Evolutionary conservation across 139 green algal species (phyloP).

Genomic region (Chlamydomonas incerta): DNA sequence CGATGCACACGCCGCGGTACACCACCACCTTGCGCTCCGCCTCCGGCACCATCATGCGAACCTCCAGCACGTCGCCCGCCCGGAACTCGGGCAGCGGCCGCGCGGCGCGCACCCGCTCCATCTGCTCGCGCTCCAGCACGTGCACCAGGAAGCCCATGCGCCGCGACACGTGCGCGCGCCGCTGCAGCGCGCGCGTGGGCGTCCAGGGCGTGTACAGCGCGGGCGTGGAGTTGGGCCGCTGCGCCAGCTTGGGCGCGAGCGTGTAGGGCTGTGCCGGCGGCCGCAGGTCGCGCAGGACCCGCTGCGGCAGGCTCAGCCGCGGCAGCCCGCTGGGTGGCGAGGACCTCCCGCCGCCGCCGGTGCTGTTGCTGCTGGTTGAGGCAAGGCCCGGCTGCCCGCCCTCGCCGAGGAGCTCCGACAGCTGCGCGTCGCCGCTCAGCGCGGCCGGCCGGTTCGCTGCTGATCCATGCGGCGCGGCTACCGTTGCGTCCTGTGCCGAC

Average conservation of each 20-base stretch:
- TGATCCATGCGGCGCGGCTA: too few relatives aligned
- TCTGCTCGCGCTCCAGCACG: conserved; percentile 42
- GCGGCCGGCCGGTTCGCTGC: too few relatives aligned
- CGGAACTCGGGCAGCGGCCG: conserved; percentile 59
- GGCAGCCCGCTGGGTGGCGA: background rate
- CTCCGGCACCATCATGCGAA: conserved; percentile 65
- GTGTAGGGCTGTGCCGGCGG: conserved; percentile 18
- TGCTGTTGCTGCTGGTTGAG: background rate
- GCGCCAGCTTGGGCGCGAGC: background rate
- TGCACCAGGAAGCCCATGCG: conserved; percentile 60
- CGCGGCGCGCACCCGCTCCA: background rate
- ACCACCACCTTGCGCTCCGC: conserved; percentile 52
- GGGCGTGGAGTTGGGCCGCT: conserved; percentile 9
- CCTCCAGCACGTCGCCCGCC: conserved; percentile 65
- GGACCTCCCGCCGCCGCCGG: background rate
- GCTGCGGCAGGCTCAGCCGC: background rate
- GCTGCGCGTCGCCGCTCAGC: too few relatives aligned
- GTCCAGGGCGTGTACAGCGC: conserved; percentile 58
- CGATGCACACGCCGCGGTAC: conserved; percentile 68
- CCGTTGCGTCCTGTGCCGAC: too few relatives aligned
- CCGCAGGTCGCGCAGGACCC: conserved; percentile 9
- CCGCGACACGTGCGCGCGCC: conserved; percentile 49
- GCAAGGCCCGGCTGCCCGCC: background rate
- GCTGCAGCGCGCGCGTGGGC: conserved; percentile 51
- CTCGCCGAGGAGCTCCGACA: too few relatives aligned